Evolutionary conservation across 1,284 basidiomycete species (phyloP), one percentile per base, ranked within the genome.

Genomic region (Moesziomyces sp.): DNA sequence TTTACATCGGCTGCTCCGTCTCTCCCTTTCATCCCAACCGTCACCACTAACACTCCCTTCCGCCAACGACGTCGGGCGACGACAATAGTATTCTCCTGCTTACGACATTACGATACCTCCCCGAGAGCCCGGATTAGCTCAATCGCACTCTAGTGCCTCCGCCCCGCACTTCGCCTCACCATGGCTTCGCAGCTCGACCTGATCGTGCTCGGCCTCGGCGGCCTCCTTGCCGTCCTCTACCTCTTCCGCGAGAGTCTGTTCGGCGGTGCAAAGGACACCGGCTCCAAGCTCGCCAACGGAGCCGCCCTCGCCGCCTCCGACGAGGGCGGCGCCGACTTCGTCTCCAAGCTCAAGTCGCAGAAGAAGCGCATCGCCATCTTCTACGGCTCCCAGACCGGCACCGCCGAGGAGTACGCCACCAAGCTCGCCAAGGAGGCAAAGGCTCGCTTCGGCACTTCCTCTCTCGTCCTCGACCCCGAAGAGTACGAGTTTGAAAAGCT

Each of bases 401-500:
- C 82, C 14, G 82, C 82, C 19, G 82, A 84, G 59, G 82, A 82
- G 53, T 84, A 82, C 43, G 82, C 82, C 9, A 77, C 79, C 58
- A 81, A 81, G 53, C 71, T 84, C 35, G 82, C 82, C 42, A 81
- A 83, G 57, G 82, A 84, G 53, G 79, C 76, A 55, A 84, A 84
- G 61, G 69, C 78, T n/a, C 78, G 80, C 43, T 84, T 80, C 69
- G 82, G 82, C 50, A 80, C 77, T 16, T 82, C 80, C 24, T 77
- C 82, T 24, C 76, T 84, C 40, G 82, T 84, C 19, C 68, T 75
- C 53, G 82, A 84, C 52, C 79, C 79, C 21, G 81, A 84, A 42
- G 78, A 81, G 45, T 97, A 97, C 85, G 96, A 98, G 83, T 97
- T 97, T 83, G 92, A 94, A 82, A 95, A 93, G 85, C 90, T 99